Percentiles rank a stretch among this genome's conserved stretches.
Conservation (phyloP, 768 basidiomycete species). For the Leucocoprinus leucothites region DNA sequence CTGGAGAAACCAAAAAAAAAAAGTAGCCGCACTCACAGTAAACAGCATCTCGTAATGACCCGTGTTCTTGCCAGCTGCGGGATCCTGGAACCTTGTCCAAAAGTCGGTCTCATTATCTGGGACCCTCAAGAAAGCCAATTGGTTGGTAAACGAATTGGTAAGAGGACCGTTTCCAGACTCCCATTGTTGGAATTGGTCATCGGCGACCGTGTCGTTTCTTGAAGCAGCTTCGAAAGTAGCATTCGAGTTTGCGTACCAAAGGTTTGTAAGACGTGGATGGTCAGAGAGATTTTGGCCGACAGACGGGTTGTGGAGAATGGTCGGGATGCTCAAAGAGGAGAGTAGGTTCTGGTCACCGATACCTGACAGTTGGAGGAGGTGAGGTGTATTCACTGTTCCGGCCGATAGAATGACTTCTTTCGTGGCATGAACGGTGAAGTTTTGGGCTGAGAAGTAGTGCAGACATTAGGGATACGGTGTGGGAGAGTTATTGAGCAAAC, state of each 20-base stretch:
- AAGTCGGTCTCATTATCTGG: slow-evolving; percentile 16
- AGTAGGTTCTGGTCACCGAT: slow-evolving; percentile 17
- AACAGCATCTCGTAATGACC: slow-evolving; percentile 29
- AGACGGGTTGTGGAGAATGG: slow-evolving; percentile 15
- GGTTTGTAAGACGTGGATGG: slow-evolving; percentile 11
- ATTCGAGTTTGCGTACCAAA: slow-evolving; percentile 1
- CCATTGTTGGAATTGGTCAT: slow-evolving; percentile 11
- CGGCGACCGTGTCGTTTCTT: background rate
- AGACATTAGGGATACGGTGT: background rate
- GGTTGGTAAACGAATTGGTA: slow-evolving; percentile 17
- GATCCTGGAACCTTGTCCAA: slow-evolving; percentile 18
- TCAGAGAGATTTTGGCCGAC: slow-evolving; percentile 22
- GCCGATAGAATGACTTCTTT: slow-evolving; percentile 16
- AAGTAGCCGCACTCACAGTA: slow-evolving; percentile 16
- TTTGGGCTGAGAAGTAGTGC: slow-evolving; percentile 11
- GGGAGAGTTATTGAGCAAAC: background rate
- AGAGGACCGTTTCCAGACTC: slow-evolving; percentile 19
- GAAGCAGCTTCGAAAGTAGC: background rate
- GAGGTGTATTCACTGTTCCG: slow-evolving; percentile 18
- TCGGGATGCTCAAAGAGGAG: slow-evolving; percentile 12
- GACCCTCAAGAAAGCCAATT: slow-evolving; percentile 26
- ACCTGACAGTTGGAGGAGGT: slow-evolving; percentile 22
- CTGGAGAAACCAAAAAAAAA: too few species aligned
- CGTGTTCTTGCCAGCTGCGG: slow-evolving; percentile 24
- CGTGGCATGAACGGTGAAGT: slow-evolving; percentile 8